Conservation (phyloP, 176 grass and related monocot genomes). For the Lolium perenne region DNA sequence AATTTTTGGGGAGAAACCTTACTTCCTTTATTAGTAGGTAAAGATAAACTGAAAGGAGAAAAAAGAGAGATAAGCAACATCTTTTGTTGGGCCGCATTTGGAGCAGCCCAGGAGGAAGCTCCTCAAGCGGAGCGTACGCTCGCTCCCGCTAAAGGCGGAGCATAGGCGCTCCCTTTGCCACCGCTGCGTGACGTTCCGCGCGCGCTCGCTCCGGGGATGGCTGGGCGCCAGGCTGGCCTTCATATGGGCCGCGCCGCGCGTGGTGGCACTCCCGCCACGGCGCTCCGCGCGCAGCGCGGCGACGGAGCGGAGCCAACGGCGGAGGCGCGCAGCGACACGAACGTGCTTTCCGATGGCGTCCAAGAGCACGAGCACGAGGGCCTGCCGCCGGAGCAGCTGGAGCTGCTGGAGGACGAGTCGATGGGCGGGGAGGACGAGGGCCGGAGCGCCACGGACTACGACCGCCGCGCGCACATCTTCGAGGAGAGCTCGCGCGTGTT, state of each 20-base stretch:
- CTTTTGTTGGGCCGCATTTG: no score
- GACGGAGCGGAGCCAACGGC: slow-evolving; percentile 25
- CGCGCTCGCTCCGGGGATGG: background rate
- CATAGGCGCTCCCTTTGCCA: background rate
- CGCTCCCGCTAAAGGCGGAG: no score
- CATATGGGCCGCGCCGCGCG: background rate
- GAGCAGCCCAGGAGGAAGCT: no score
- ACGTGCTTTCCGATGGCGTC: background rate
- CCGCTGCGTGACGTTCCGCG: background rate
- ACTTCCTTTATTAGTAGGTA: no score
- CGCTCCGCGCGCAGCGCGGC: background rate
- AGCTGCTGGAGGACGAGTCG: slow-evolving; percentile 60
- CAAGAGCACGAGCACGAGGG: background rate
- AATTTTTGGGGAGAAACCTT: no score
- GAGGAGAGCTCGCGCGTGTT: slow-evolving; percentile 79
- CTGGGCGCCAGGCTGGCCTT: background rate
- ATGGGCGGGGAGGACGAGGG: slow-evolving; percentile 61
- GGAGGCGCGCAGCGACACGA: background rate
- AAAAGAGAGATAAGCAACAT: no score
- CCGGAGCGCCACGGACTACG: slow-evolving; percentile 68
- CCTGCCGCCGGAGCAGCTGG: slow-evolving; percentile 51
- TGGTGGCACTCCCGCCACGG: background rate
- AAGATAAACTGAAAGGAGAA: no score
- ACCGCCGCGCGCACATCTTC: slow-evolving; percentile 82
- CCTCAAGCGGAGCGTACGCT: no score